Percentiles rank a stretch among this genome's conserved stretches.
Evolutionary conservation across 2,329 filamentous ascomycete species (phyloP).

Genomic region (Reticulascus tulasneorum): DNA sequence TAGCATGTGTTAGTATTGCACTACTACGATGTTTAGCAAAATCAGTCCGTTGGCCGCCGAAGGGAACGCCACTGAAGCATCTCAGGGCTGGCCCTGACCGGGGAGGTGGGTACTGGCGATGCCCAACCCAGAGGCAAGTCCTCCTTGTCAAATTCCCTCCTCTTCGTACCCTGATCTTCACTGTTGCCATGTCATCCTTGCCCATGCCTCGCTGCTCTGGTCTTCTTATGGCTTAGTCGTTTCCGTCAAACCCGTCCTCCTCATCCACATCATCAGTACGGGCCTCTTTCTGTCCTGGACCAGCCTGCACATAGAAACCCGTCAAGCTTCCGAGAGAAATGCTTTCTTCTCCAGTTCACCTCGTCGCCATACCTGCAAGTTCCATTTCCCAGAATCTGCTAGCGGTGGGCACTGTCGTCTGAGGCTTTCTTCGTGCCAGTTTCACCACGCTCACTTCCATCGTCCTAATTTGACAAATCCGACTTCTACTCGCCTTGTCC

Average conservation of each 20-base stretch:
- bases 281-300: conserved; percentile 17
- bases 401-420: conserved; percentile 17
- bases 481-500: conserved; percentile 19
- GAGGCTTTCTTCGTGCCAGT: conserved; percentile 24
- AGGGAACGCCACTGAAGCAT: conserved; percentile 18
- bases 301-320: conserved; percentile 27
- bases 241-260: conserved; percentile 27
- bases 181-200: conserved; percentile 29
- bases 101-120: conserved; percentile 13
- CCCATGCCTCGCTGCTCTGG: conserved; percentile 32
- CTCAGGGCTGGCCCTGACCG: conserved; percentile 11
- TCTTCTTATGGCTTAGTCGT: conserved; percentile 34
- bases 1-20: too few relatives aligned
- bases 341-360: conserved; percentile 19
- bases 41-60: conserved; percentile 13
- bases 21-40: conserved; percentile 14
- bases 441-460: conserved; percentile 17
- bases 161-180: conserved; percentile 22
- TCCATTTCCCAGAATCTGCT: conserved; percentile 16
- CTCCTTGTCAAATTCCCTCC: conserved; percentile 5
- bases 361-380: conserved; percentile 16
- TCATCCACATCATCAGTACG: conserved; percentile 25
- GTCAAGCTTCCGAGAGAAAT: conserved; percentile 22
- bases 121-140: conserved; percentile 1
- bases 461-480: conserved; percentile 19